These are phyloP conservation scores for Dioscorea alata DNA, from an alignment of 106 monocot genomes.

Conservation along the genomic window DNA sequence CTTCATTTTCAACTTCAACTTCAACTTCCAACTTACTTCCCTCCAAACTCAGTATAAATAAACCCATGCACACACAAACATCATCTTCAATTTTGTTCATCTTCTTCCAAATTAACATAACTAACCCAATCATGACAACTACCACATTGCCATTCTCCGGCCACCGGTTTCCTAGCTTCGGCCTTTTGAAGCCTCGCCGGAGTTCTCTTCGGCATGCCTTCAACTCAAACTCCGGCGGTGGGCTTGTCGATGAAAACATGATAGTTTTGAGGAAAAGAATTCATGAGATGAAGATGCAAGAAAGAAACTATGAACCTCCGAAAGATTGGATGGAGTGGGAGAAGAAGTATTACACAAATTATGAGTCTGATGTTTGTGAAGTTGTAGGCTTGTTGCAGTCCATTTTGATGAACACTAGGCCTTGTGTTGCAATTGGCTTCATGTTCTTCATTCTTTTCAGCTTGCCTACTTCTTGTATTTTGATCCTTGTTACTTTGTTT, in stretches of 20 bases:
- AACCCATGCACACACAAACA: too few relatives aligned
- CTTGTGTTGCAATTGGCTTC: conserved; percentile 32
- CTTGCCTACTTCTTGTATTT: not conserved
- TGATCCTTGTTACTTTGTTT: too few relatives aligned
- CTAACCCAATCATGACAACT: too few relatives aligned
- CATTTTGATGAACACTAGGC: conserved; percentile 27
- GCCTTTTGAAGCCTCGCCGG: too few relatives aligned
- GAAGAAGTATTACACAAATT: conserved; percentile 32
- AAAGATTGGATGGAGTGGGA: conserved; percentile 52
- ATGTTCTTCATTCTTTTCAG: not conserved
- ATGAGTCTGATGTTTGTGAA: conserved; percentile 30
- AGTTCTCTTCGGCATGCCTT: too few relatives aligned
- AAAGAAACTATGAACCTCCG: conserved; percentile 27
- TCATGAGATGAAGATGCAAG: conserved; percentile 31
- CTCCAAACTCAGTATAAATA: too few relatives aligned
- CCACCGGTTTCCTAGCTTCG: too few relatives aligned
- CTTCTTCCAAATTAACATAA: too few relatives aligned
- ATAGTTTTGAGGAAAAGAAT: conserved; percentile 43
- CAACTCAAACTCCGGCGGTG: not conserved
- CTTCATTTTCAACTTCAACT: too few relatives aligned
- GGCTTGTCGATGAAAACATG: conserved; percentile 50
- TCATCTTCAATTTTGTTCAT: too few relatives aligned
- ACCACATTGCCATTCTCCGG: too few relatives aligned
- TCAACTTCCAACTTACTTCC: too few relatives aligned
- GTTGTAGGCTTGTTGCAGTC: conserved; percentile 33